A percentile compares a stretch with the other conserved stretches of the same genome.
phyloP scores from a whole-genome alignment of 495 filamentous ascomycete genomes.

The Tuber microsphaerosporum region DNA sequence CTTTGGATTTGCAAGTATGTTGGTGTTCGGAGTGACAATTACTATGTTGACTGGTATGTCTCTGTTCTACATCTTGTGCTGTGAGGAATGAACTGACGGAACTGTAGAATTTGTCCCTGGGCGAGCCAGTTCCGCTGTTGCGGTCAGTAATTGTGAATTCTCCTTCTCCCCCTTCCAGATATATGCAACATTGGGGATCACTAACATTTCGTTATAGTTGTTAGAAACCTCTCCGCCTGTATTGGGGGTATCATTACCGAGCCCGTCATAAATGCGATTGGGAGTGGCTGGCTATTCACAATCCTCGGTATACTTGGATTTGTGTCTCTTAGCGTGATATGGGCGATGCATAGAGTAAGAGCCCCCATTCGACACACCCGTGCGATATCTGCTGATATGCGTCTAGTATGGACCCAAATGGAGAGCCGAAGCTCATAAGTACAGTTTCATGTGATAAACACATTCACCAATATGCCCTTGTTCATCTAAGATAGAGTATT shows the following conservation, averaged over 20 bases:
- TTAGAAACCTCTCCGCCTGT: conserved; percentile 79
- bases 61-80: background rate
- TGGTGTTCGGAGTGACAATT: conserved; percentile 71
- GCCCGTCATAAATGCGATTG: conserved; percentile 72
- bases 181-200: background rate
- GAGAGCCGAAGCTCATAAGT: conserved; percentile 20
- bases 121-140: conserved; percentile 66
- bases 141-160: conserved; percentile 60
- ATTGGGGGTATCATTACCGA: conserved; percentile 66
- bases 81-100: conserved; percentile 33
- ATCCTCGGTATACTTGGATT: conserved; percentile 62
- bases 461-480: background rate
- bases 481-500: background rate
- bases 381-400: background rate
- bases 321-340: conserved; percentile 40
- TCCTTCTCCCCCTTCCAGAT: background rate
- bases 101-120: conserved; percentile 74
- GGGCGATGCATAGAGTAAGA: conserved; percentile 35
- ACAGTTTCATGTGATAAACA: conserved; percentile 18
- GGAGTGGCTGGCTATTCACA: conserved; percentile 85
- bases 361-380: background rate
- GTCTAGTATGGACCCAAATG: conserved; percentile 31
- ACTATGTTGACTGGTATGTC: conserved; percentile 62
- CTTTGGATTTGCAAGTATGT: conserved; percentile 82
- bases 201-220: conserved; percentile 43